Evolutionary conservation across 352 stramenopile genomes (phyloP).

Genomic region (Thalassiosira hispida): DNA sequence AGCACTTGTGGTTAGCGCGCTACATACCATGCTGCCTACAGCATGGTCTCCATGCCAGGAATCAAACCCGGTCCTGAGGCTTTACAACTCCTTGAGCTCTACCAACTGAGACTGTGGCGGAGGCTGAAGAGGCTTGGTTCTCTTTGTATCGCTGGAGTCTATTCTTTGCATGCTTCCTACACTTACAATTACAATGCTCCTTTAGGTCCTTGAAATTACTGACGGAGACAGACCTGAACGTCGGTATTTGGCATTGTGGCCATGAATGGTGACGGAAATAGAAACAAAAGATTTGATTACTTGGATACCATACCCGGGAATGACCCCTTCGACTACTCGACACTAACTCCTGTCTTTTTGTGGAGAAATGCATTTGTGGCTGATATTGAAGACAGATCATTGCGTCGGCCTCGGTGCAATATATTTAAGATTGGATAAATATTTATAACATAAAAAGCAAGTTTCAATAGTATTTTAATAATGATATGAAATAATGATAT

Average conservation of each 20-base stretch:
- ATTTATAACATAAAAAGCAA: neutral
- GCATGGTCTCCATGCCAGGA: no score
- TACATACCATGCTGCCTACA: no score
- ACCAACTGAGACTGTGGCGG: no score
- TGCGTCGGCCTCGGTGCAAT: neutral
- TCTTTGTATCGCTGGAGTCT: neutral
- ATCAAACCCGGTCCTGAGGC: no score
- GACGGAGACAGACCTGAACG: no score
- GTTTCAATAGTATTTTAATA: neutral
- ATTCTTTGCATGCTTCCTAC: neutral
- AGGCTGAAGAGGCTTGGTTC: neutral
- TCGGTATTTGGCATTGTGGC: no score
- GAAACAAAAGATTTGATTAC: no score
- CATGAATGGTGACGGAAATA: no score
- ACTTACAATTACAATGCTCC: neutral
- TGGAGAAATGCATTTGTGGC: neutral
- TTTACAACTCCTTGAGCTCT: no score
- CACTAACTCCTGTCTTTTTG: neutral
- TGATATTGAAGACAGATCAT: neutral
- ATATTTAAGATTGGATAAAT: neutral
- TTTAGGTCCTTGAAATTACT: neutral
- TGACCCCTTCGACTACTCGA: constrained; percentile 1
- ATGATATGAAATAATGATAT: neutral
- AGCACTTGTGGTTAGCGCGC: no score
- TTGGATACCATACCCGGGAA: no score